A percentile compares a stretch with the other conserved stretches of the same genome.
Conservation (phyloP, 2,329 filamentous ascomycete species). For the Thelonectria discophora region DNA sequence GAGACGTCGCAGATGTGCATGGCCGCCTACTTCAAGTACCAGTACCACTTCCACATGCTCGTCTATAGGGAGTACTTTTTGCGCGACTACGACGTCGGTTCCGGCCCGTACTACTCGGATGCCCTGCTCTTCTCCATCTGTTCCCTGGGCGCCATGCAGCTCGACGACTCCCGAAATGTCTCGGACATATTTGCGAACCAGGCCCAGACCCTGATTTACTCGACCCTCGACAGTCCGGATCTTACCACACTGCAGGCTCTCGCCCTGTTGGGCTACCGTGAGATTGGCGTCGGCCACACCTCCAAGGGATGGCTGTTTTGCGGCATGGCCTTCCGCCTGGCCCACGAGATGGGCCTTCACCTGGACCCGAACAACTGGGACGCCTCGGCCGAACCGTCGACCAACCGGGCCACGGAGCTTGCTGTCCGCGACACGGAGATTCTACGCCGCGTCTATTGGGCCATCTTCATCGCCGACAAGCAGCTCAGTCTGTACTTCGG, state of each 20-base stretch:
- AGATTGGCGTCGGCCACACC: conserved; percentile 57
- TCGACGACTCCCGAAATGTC: conserved; percentile 50
- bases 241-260: conserved; percentile 58
- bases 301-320: conserved; percentile 63
- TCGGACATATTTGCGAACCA: conserved; percentile 56
- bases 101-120: conserved; percentile 60
- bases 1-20: conserved; percentile 56
- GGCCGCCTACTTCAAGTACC: conserved; percentile 57
- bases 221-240: conserved; percentile 55
- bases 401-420: conserved; percentile 35
- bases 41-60: conserved; percentile 60
- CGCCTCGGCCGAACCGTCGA: conserved; percentile 47
- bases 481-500: conserved; percentile 62
- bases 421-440: conserved; percentile 55
- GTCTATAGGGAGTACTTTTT: conserved; percentile 61
- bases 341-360: conserved; percentile 62
- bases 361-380: conserved; percentile 62
- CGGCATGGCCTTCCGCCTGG: conserved; percentile 61
- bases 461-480: conserved; percentile 59
- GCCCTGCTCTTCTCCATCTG: conserved; percentile 59
- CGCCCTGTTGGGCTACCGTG: conserved; percentile 55
- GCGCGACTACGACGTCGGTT: conserved; percentile 57
- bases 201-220: conserved; percentile 56
- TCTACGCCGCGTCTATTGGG: conserved; percentile 59
- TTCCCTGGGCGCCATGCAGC: conserved; percentile 58